These are phyloP conservation scores for Agaricus blazei DNA, from an alignment of 768 basidiomycete species.

Conservation along the genomic window DNA sequence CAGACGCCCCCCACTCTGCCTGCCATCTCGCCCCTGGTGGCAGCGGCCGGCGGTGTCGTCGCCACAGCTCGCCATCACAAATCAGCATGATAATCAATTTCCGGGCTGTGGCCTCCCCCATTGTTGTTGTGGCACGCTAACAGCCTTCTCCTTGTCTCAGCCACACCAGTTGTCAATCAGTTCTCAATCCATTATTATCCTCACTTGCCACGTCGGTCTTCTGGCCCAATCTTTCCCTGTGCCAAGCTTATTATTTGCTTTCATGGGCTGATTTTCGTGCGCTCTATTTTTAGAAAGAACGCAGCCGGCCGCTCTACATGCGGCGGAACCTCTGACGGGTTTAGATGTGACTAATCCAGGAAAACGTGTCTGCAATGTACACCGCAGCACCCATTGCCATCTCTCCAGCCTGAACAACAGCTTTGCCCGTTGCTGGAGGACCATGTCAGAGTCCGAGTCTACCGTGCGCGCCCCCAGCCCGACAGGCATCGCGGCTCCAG, in stretches of 20 bases:
- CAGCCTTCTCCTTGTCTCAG: slow-evolving; percentile 7
- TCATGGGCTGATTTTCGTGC: slow-evolving; percentile 3
- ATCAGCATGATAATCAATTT: not conserved
- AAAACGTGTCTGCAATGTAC: slow-evolving; percentile 2
- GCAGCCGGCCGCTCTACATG: slow-evolving; percentile 7
- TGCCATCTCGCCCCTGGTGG: not conserved
- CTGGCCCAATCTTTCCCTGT: slow-evolving; percentile 9
- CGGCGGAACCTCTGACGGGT: not conserved
- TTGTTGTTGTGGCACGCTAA: not conserved
- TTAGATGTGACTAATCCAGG: slow-evolving; percentile 6
- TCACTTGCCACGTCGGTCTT: slow-evolving; percentile 10
- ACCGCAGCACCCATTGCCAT: not conserved
- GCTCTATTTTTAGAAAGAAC: slow-evolving; percentile 6
- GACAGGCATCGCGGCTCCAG: not conserved
- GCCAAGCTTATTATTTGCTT: slow-evolving; percentile 11
- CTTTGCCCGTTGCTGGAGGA: not conserved
- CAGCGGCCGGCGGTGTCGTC: not conserved
- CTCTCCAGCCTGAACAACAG: not conserved
- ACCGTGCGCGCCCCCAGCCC: not conserved
- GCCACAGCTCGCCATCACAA: not conserved
- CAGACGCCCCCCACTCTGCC: not conserved
- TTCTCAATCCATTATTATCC: slow-evolving; percentile 4
- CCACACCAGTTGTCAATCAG: slow-evolving; percentile 7
- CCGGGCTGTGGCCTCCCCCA: slow-evolving; percentile 2
- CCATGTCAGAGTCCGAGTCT: not conserved